Conservation (phyloP, 163 green algal species). For the Chloroidium sp. region DNA sequence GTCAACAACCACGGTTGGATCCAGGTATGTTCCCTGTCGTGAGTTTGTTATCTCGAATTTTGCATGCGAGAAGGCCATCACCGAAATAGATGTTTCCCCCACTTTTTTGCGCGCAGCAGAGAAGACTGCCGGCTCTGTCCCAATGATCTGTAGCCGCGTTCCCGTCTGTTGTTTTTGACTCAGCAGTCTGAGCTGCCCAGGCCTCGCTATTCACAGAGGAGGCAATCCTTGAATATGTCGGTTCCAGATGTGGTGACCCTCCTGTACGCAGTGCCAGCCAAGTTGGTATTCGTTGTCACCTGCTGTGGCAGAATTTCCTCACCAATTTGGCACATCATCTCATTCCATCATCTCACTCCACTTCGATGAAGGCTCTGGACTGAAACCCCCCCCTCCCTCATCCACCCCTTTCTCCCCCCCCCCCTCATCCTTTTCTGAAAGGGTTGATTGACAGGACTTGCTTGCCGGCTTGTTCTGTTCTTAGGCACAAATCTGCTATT, state of each 20-base stretch:
- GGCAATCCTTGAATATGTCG: too few species aligned
- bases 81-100: not conserved
- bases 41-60: not conserved
- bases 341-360: not conserved
- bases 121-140: not conserved
- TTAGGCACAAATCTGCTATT: too few species aligned
- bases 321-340: not conserved
- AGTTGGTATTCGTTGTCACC: too few species aligned
- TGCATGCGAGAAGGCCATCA: not conserved
- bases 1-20: constrained; percentile 77
- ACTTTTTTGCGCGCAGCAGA: not conserved
- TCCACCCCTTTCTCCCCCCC: not conserved
- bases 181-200: not conserved
- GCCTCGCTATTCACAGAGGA: too few species aligned
- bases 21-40: constrained; percentile 9
- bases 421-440: not conserved
- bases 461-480: too few species aligned
- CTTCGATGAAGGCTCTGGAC: not conserved
- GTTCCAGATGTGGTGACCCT: too few species aligned
- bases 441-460: not conserved
- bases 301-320: too few species aligned
- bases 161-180: not conserved
- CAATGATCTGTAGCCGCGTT: not conserved
- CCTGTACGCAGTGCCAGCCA: too few species aligned
- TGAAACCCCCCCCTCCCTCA: not conserved